phyloP scores from a whole-genome alignment of 768 basidiomycete genomes.

The Clitopilus hobsonii region DNA sequence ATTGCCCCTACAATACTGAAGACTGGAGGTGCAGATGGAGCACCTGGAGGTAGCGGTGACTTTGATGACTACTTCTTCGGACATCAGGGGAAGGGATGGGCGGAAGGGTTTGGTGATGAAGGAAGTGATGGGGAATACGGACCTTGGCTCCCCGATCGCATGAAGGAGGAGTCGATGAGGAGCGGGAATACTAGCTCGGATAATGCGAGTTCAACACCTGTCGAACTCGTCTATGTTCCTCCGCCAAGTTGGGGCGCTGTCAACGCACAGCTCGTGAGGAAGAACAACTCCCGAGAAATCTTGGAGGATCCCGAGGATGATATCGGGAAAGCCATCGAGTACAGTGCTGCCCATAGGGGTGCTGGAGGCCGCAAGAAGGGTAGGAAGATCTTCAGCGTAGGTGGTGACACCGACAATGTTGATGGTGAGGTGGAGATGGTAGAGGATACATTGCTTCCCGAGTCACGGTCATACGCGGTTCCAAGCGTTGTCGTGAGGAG shows the following conservation, averaged over 20 bases:
- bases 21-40: slow-evolving; percentile 38
- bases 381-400: slow-evolving; percentile 3
- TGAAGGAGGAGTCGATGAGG: slow-evolving; percentile 12
- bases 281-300: slow-evolving; percentile 9
- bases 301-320: slow-evolving; percentile 20
- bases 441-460: background rate
- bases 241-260: slow-evolving; percentile 18
- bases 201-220: slow-evolving; percentile 35
- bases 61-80: slow-evolving; percentile 32
- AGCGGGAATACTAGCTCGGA: slow-evolving; percentile 14
- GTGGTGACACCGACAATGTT: background rate
- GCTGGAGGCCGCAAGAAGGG: slow-evolving; percentile 20
- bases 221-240: slow-evolving; percentile 73
- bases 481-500: background rate
- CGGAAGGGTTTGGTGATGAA: slow-evolving; percentile 45
- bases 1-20: slow-evolving; percentile 79
- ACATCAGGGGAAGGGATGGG: slow-evolving; percentile 27
- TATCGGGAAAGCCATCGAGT: slow-evolving; percentile 21
- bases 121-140: slow-evolving; percentile 31
- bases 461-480: background rate
- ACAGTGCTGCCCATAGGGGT: slow-evolving; percentile 21
- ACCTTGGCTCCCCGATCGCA: slow-evolving; percentile 11
- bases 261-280: slow-evolving; percentile 4
- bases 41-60: background rate
- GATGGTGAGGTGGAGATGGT: background rate